phyloP scores from a whole-genome alignment of 2,329 filamentous ascomycete species.

The Hypoxylon sp. region DNA sequence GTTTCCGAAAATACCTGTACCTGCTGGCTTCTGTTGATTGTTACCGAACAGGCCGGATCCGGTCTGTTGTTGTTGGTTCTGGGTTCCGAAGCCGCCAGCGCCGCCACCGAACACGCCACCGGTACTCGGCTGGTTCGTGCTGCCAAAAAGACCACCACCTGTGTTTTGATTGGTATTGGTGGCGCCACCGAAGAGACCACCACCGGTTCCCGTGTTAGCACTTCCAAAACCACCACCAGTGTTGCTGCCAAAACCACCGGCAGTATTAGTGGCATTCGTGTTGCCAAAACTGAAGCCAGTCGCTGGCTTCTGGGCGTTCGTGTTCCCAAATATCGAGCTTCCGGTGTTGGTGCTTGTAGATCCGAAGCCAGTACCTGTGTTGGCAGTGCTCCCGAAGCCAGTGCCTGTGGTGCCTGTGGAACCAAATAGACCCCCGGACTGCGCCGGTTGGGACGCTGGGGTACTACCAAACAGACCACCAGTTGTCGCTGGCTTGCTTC shows the following conservation, averaged over 20 bases:
- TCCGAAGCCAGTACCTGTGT: constrained; percentile 63
- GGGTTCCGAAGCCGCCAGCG: constrained; percentile 57
- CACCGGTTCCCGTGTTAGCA: constrained; percentile 51
- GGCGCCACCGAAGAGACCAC: constrained; percentile 58
- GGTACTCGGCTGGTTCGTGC: constrained; percentile 51
- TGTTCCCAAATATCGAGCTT: constrained; percentile 58
- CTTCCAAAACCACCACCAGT: constrained; percentile 41
- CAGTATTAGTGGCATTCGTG: constrained; percentile 30
- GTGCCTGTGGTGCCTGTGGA: constrained; percentile 59
- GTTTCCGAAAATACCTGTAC: constrained; percentile 60
- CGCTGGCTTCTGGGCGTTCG: constrained; percentile 46
- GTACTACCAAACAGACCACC: constrained; percentile 59
- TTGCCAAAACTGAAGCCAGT: constrained; percentile 50
- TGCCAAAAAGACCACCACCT: constrained; percentile 55
- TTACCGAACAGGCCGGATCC: constrained; percentile 57
- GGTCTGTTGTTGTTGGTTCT: constrained; percentile 60
- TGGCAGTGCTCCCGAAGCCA: too few relatives aligned
- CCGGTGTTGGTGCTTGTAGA: constrained; percentile 55
- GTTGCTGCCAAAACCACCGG: constrained; percentile 35
- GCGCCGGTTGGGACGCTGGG: constrained; percentile 51
- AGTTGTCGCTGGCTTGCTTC: constrained; percentile 54
- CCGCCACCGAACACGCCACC: constrained; percentile 51
- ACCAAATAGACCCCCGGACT: constrained; percentile 50
- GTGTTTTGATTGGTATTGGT: constrained; percentile 47
- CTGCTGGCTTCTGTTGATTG: constrained; percentile 56